A percentile compares a stretch with the other conserved stretches of the same genome.
phyloP scores from a whole-genome alignment of 108 stramenopile genomes.

The Seminavis robusta region DNA sequence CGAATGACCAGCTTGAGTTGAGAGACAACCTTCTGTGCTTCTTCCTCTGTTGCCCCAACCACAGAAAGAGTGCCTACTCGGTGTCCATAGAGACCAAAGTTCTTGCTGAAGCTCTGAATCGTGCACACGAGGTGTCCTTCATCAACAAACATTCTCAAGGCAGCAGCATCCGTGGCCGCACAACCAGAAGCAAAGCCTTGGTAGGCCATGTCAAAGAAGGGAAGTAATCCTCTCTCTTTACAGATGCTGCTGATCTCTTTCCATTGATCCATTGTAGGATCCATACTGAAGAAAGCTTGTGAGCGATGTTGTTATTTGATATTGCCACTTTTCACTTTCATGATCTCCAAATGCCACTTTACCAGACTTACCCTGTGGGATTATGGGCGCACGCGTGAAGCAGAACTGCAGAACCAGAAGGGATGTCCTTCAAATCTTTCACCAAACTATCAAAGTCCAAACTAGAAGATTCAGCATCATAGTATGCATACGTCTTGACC shows the following conservation, averaged over 20 bases:
- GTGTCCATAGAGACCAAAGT: conserved; percentile 99
- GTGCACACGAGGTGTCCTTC: conserved; percentile 93
- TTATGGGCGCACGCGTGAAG: conserved; percentile 99
- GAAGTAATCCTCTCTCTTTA: conserved; percentile 74
- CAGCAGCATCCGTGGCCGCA: conserved; percentile 89
- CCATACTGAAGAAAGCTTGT: conserved; percentile 63
- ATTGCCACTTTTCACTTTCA: no score
- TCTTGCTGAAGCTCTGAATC: conserved; percentile 98
- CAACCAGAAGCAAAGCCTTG: conserved; percentile 98
- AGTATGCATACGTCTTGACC: conserved; percentile 90
- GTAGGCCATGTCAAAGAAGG: conserved; percentile 98
- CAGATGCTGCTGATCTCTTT: conserved; percentile 79
- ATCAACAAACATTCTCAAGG: conserved; percentile 94
- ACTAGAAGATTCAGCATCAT: conserved; percentile 67
- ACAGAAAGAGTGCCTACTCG: conserved; percentile 93
- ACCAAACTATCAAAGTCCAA: conserved; percentile 90
- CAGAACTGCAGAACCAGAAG: conserved; percentile 83
- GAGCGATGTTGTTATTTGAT: background rate
- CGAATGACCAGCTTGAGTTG: conserved; percentile 97
- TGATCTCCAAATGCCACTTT: background rate
- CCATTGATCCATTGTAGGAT: conserved; percentile 97
- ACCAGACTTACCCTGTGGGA: conserved; percentile 75
- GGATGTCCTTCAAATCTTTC: conserved; percentile 82
- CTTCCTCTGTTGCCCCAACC: conserved; percentile 82
- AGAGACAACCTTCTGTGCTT: conserved; percentile 89